Conservation (phyloP, 768 basidiomycete species). For the Amanita fuliginea region DNA sequence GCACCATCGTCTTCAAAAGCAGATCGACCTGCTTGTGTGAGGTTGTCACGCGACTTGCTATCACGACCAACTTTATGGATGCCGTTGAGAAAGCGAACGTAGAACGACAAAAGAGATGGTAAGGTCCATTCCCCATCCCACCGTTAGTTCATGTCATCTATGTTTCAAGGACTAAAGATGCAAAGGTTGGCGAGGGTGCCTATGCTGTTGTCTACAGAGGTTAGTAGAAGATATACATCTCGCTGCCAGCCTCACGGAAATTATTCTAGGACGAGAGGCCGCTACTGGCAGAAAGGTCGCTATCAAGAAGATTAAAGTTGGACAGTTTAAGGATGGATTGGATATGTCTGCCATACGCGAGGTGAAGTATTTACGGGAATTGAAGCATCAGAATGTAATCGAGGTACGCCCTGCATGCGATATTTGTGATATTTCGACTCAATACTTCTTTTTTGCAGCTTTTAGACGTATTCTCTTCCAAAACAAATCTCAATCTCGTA, state of each 20-base stretch:
- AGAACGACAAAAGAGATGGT: conserved; percentile 65
- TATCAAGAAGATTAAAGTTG: conserved; percentile 97
- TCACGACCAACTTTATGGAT: conserved; percentile 56
- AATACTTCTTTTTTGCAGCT: conserved; percentile 42
- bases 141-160: not conserved
- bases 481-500: conserved; percentile 94
- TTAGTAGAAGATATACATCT: conserved; percentile 17
- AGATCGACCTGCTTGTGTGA: conserved; percentile 20
- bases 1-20: conserved; percentile 43
- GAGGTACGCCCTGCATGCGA: conserved; percentile 39
- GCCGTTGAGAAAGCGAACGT: conserved; percentile 72
- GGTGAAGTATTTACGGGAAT: conserved; percentile 92
- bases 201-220: conserved; percentile 96
- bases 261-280: conserved; percentile 51
- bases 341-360: conserved; percentile 99
- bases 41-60: not conserved
- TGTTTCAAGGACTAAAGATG: conserved; percentile 59
- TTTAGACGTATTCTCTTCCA: conserved; percentile 92
- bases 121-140: conserved; percentile 8
- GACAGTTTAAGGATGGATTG: conserved; percentile 93
- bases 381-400: conserved; percentile 92
- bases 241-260: not conserved
- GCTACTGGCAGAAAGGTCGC: conserved; percentile 78
- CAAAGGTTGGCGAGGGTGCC: conserved; percentile 83
- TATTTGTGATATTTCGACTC: not conserved